phyloP scores from a whole-genome alignment of 2,329 filamentous ascomycete genomes.

The Colletotrichum cuscutae region DNA sequence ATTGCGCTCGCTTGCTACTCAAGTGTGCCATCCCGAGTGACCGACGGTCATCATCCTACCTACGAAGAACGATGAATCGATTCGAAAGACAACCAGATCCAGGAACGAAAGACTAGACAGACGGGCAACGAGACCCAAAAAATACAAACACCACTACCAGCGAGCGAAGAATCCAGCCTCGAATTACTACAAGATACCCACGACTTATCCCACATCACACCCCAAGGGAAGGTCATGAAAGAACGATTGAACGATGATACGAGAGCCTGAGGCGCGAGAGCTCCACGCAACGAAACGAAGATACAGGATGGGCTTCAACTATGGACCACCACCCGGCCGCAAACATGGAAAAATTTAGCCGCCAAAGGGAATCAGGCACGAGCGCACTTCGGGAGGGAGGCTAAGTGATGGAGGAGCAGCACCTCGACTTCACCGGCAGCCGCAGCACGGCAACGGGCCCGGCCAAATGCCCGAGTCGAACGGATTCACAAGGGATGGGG shows the following conservation, averaged over 20 bases:
- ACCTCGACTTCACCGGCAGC: neutral
- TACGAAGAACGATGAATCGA: neutral
- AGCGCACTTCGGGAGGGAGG: too few relatives aligned
- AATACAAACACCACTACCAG: neutral
- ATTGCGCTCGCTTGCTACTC: neutral
- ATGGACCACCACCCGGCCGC: neutral
- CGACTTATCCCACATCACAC: neutral
- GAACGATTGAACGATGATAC: neutral
- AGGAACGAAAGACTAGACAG: neutral
- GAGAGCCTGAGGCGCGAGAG: neutral
- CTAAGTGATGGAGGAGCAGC: too few relatives aligned
- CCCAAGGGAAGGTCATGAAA: neutral
- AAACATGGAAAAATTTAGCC: neutral
- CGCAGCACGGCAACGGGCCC: neutral
- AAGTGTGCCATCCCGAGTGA: neutral
- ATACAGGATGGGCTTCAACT: too few relatives aligned
- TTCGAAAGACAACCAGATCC: neutral
- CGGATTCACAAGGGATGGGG: neutral
- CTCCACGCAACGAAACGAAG: too few relatives aligned
- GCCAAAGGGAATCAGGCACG: neutral
- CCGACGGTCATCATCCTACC: neutral
- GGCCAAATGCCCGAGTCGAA: neutral
- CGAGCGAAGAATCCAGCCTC: neutral
- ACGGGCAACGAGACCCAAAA: too few relatives aligned
- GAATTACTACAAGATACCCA: neutral